Conservation (phyloP, 306 rosid species). For the Sechiopsis laciniata region DNA sequence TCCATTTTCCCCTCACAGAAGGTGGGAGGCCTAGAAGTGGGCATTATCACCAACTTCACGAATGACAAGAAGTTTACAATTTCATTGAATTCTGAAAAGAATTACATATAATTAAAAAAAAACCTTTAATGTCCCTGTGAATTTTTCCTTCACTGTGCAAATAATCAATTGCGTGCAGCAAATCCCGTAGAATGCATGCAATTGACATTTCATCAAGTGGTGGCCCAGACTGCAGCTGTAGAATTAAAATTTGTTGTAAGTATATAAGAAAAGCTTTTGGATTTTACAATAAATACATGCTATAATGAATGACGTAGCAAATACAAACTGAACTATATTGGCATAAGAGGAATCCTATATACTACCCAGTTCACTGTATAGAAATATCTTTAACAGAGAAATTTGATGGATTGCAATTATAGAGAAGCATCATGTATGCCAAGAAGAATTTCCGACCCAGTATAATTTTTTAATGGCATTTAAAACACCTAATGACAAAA, state of each 20-base stretch:
- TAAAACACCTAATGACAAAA: background rate
- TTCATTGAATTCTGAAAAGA: background rate
- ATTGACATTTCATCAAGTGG: slow-evolving; percentile 94
- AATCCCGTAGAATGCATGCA: slow-evolving; percentile 86
- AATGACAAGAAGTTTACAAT: background rate
- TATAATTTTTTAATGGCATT: background rate
- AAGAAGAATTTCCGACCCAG: background rate
- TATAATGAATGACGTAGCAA: background rate
- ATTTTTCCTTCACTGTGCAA: slow-evolving; percentile 91
- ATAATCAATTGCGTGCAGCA: slow-evolving; percentile 93
- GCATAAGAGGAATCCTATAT: slow-evolving; percentile 7
- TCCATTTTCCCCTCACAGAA: background rate
- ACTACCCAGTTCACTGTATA: background rate
- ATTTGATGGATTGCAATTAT: background rate
- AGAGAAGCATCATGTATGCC: background rate
- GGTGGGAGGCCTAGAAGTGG: no score
- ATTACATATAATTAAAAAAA: background rate
- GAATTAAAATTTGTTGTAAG: slow-evolving; percentile 28
- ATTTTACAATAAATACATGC: slow-evolving; percentile 1
- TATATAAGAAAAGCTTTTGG: slow-evolving; percentile 13
- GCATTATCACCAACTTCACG: background rate
- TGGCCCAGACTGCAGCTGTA: slow-evolving; percentile 90
- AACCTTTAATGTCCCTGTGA: slow-evolving; percentile 97
- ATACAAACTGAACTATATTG: background rate
- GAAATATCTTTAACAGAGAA: slow-evolving; percentile 1